Evolutionary conservation across 768 basidiomycete genomes (phyloP).

Genomic region (Russula ochroleuca): DNA sequence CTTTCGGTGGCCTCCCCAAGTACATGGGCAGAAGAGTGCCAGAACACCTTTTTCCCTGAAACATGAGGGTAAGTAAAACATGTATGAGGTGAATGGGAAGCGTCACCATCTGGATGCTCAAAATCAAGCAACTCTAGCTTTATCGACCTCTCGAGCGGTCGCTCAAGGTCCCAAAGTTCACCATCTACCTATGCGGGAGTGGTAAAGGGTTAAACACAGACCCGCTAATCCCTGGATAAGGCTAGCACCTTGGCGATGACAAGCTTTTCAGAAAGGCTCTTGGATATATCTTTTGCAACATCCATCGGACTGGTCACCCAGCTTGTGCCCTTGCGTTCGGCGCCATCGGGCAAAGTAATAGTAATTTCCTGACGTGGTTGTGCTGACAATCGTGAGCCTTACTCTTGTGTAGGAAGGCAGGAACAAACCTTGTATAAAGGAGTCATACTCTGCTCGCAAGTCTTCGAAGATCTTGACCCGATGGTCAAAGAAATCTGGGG

Average conservation of each 20-base stretch:
- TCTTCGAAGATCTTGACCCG: slow-evolving; percentile 87
- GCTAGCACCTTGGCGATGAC: slow-evolving; percentile 85
- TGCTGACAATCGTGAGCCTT: slow-evolving; percentile 38
- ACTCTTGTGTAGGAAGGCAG: background rate
- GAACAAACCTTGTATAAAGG: slow-evolving; percentile 63
- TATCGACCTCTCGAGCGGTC: slow-evolving; percentile 84
- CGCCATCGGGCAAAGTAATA: slow-evolving; percentile 84
- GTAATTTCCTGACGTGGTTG: slow-evolving; percentile 82
- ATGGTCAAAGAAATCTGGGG: slow-evolving; percentile 82
- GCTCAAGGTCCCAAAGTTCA: slow-evolving; percentile 88
- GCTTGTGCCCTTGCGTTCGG: slow-evolving; percentile 74
- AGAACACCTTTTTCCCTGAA: slow-evolving; percentile 92
- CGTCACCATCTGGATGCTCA: slow-evolving; percentile 77
- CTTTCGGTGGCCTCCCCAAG: slow-evolving; percentile 94
- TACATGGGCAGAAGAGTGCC: slow-evolving; percentile 99
- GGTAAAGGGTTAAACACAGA: slow-evolving; percentile 2
- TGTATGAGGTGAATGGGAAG: slow-evolving; percentile 8
- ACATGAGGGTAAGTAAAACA: background rate
- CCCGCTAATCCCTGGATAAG: background rate
- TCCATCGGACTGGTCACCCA: slow-evolving; percentile 96
- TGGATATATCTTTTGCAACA: slow-evolving; percentile 82
- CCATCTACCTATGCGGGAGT: slow-evolving; percentile 60
- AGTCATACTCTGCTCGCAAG: slow-evolving; percentile 79
- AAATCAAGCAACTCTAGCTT: slow-evolving; percentile 87
- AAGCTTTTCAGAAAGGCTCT: slow-evolving; percentile 79